Conservation (phyloP, 73 alveolate genomes). For the Paramecium tetraurelia region DNA sequence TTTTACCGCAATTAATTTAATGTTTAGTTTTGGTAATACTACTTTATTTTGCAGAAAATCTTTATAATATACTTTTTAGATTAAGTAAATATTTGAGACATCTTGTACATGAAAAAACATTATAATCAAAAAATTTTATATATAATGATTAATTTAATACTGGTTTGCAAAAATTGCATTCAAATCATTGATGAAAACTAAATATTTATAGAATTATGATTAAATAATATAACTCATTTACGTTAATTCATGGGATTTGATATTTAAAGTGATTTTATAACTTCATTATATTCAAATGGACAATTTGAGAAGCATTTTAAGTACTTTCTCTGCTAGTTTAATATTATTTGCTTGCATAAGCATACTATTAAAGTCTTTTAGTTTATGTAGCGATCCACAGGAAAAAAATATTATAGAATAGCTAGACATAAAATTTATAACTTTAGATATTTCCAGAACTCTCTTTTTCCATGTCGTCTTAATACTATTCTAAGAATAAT, state of each 20-base stretch:
- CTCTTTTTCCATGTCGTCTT: neutral
- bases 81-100: neutral
- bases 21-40: neutral
- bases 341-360: neutral
- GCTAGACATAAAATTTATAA: neutral
- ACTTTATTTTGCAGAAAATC: neutral
- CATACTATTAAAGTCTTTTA: neutral
- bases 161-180: no score
- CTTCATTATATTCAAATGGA: neutral
- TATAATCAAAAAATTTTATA: no score
- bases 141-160: no score
- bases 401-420: neutral
- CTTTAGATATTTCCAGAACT: neutral
- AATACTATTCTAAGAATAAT: neutral
- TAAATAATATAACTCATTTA: neutral
- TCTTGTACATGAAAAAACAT: no score
- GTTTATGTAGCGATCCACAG: neutral
- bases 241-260: neutral
- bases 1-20: neutral
- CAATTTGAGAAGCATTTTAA: neutral
- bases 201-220: neutral
- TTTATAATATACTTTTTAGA: neutral
- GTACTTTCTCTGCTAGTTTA: neutral
- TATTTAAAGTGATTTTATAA: neutral
- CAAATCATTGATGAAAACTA: no score